Evolutionary conservation across 805 yeast species (phyloP).

Genomic region (Candida sanyiensis): DNA sequence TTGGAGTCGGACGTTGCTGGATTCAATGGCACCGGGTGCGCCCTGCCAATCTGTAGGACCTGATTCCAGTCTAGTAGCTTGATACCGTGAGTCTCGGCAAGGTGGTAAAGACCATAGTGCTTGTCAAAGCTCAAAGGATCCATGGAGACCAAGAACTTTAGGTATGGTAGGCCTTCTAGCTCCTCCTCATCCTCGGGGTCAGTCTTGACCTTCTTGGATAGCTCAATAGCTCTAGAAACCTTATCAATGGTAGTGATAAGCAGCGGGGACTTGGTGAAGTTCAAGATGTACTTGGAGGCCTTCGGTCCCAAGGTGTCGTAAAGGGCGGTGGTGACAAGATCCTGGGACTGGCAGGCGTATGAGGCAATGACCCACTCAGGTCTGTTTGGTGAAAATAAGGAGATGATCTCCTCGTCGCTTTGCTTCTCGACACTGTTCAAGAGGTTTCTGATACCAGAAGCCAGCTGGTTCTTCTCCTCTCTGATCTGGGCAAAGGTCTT

Average conservation of each 20-base stretch:
- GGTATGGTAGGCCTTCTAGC: constrained; percentile 25
- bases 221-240: constrained; percentile 19
- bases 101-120: constrained; percentile 22
- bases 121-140: constrained; percentile 36
- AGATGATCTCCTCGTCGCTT: constrained; percentile 36
- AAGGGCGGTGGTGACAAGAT: constrained; percentile 8
- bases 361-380: constrained; percentile 71
- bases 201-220: constrained; percentile 6
- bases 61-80: constrained; percentile 34
- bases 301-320: constrained; percentile 12
- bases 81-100: constrained; percentile 23
- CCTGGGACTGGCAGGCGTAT: constrained; percentile 35
- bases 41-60: constrained; percentile 34
- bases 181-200: constrained; percentile 10
- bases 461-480: constrained; percentile 39
- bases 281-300: constrained; percentile 11
- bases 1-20: constrained; percentile 38
- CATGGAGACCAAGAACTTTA: constrained; percentile 43
- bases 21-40: constrained; percentile 27
- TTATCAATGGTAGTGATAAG: constrained; percentile 31
- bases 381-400: constrained; percentile 51
- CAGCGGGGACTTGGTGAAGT: constrained; percentile 11
- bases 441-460: constrained; percentile 44
- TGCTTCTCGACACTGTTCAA: constrained; percentile 18
- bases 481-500: constrained; percentile 36